Evolutionary conservation across 768 basidiomycete species (phyloP), one percentile per base, ranked within the genome.

Genomic region (Rhizopogon salebrosus): DNA sequence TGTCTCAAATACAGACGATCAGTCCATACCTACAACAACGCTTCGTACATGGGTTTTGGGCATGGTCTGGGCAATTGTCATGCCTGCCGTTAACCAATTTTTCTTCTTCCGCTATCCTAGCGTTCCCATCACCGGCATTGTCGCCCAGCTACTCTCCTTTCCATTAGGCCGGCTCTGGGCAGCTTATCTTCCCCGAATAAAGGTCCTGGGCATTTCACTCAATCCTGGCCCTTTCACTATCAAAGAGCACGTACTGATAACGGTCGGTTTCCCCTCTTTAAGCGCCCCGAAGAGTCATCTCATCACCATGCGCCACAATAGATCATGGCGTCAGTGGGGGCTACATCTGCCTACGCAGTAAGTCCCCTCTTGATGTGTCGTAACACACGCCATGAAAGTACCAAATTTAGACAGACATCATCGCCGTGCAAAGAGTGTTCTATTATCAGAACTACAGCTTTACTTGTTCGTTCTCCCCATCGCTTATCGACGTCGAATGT

Each of bases 151-250:
- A 37, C 63, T 89, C 20, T 82, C 85, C 1, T 87, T 81, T 65
- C 89, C 89, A 2, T 61, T 89, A 26, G 88, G 88, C 36, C 73
- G 77, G 37, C 66, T 76, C 1, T 81, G 80, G 68, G 81, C 82
- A 0, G 69, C 73, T 7, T 70, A 71, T 52, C 45, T 86, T 24
- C 86, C 85, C 13, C 74, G 75, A 52, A 72, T 74, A 62, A 76
- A 66, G 37, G 73, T 87, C 52, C 80, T 85, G 38, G 85, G 85
- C 9, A 55, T 84, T 43, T 70, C 77, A 4, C 61, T 90, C 38
- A 90, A 90, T 64, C 87, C 88, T 0, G 89, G 89, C 24, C 85
- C 80, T 2, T 90, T 90, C 68, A 78, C 78, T 2, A 80, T 89
- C 64, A 90, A 89, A 63, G 87, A 89, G 60, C 85, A 88, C 63